Evolutionary conservation across 768 basidiomycete genomes (phyloP), one percentile per base, ranked within the genome.

Genomic region (Pholiota microspora): DNA sequence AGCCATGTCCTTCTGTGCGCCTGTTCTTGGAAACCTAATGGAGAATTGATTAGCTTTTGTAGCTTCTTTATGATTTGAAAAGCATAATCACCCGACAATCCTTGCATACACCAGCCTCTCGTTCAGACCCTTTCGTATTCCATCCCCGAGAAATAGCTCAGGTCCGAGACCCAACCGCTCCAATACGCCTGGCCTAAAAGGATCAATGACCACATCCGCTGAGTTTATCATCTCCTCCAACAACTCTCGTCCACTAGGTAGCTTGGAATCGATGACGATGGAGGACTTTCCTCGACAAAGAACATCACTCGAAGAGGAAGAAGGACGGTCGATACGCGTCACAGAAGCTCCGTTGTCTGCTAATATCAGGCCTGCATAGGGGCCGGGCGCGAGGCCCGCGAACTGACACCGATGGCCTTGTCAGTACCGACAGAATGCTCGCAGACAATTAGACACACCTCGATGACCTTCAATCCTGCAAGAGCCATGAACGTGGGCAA

Each of bases 161-260:
- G 91, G 92, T 9, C 88, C 91, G 15, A 94, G 72, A 2, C 86
- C 87, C 27, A 92, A 72, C 55, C 80, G 78, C 64, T 94, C 91
- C 71, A 93, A 76, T 2, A 92, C 89, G 1, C 91, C 92, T 47
- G 91, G 89, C 45, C 91, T 75, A 67, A 88, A 94, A 1, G 92
- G 84, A 64, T 94, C 91, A 62, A 94, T 89, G 42, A 93, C 71
- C 13, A 93, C 78, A 67, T 94, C 91, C n/a, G 89, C 86, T 31
- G 76, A 68, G 25, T 73, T 66, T 21, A 92, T 79, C 54, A 94
- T 73, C 42, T 73, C 79, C 65, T 77, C 77, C 52, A 86, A 64
- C 16, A 84, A 64, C 16, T 77, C 77, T 38, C 79, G 67, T 28
- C 91, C 91, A 25, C 75, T 76, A 8, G 74, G 67, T 7, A 75